Evolutionary conservation across 345 rosid genomes (phyloP).

Genomic region (Euclidium syriacum): DNA sequence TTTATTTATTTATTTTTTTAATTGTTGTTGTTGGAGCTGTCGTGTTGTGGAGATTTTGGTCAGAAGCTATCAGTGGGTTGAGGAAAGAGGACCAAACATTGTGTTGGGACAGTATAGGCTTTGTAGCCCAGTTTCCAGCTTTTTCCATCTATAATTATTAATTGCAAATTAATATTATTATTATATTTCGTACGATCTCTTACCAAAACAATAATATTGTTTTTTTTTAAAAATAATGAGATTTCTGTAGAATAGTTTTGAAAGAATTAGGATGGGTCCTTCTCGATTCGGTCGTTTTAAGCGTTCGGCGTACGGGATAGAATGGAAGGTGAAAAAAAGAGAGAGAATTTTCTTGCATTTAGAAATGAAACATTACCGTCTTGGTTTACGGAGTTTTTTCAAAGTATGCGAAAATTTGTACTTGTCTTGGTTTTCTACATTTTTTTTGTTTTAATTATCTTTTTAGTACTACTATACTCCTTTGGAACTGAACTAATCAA

Average conservation of each 20-base stretch:
- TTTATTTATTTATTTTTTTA: background rate
- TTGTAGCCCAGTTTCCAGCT: slow-evolving; percentile 27
- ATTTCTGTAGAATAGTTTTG: background rate
- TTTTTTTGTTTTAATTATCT: background rate
- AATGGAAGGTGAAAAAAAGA: background rate
- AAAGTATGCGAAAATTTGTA: background rate
- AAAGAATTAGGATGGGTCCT: background rate
- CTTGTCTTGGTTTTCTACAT: background rate
- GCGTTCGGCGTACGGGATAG: slow-evolving; percentile 3
- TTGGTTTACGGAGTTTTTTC: background rate
- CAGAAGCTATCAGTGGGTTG: slow-evolving; percentile 10
- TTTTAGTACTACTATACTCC: background rate
- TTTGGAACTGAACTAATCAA: background rate
- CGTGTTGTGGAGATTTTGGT: slow-evolving; percentile 25
- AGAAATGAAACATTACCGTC: background rate
- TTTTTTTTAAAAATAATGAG: too few species aligned
- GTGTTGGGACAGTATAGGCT: slow-evolving; percentile 13
- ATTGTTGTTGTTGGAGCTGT: slow-evolving; percentile 13
- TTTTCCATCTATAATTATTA: background rate
- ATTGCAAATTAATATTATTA: background rate
- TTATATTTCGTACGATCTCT: background rate
- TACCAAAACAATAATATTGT: too few species aligned
- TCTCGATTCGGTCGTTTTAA: slow-evolving; percentile 7
- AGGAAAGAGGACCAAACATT: slow-evolving; percentile 25
- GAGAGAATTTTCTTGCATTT: background rate